phyloP scores from a whole-genome alignment of 2,329 filamentous ascomycete genomes.

The Pestalotiopsis sp. region DNA sequence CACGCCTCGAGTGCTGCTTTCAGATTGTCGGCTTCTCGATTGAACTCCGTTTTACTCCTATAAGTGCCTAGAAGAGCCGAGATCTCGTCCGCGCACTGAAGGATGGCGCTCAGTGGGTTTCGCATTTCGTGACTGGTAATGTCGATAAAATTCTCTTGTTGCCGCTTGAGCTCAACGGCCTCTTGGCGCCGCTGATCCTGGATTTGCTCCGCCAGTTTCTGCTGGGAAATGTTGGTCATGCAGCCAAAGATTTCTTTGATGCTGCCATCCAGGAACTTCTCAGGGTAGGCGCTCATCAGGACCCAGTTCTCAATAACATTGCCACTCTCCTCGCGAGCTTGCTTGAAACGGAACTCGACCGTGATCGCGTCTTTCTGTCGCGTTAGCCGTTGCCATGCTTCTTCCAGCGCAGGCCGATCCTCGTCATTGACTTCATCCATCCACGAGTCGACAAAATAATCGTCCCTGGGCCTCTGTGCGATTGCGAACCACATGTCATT shows the following conservation, averaged over 20 bases:
- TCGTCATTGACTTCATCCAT: constrained; percentile 72
- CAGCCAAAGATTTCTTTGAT: constrained; percentile 79
- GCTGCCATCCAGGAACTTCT: constrained; percentile 63
- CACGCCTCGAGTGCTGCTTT: constrained; percentile 49
- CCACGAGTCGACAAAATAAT: constrained; percentile 65
- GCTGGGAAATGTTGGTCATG: constrained; percentile 83
- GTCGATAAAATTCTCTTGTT: constrained; percentile 73
- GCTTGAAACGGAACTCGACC: constrained; percentile 76
- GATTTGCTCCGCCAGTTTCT: constrained; percentile 82
- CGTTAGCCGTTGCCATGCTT: constrained; percentile 65
- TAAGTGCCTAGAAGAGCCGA: constrained; percentile 49
- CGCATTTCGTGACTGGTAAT: constrained; percentile 78
- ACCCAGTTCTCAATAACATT: constrained; percentile 73
- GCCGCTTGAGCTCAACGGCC: constrained; percentile 77
- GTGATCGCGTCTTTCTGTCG: constrained; percentile 65
- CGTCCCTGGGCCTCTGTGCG: constrained; percentile 60
- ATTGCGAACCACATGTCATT: constrained; percentile 82
- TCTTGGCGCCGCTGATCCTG: constrained; percentile 79
- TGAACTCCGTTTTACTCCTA: constrained; percentile 34
- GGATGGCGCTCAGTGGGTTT: constrained; percentile 73
- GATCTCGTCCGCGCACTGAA: constrained; percentile 79
- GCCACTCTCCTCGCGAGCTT: constrained; percentile 62
- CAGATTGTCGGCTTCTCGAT: constrained; percentile 49
- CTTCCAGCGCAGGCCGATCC: constrained; percentile 61
- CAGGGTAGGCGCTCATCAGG: constrained; percentile 75